A percentile compares a stretch with the other conserved stretches of the same genome.
These are phyloP conservation scores for Cryptosporidium ryanae DNA, from an alignment of 169 alveolate species.

Conservation along the genomic window DNA sequence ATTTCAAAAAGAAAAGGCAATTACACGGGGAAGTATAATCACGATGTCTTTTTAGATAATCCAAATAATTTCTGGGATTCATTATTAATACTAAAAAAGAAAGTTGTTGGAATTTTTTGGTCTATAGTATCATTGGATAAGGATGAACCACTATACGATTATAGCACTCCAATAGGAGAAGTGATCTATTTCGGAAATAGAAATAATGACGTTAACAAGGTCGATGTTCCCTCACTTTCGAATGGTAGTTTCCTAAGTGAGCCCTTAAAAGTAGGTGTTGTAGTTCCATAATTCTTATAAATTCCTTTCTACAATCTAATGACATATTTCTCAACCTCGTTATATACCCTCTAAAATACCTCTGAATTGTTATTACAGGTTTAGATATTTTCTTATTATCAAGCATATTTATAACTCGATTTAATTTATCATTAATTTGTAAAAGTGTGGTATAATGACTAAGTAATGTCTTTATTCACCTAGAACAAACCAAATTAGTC, in stretches of 20 bases:
- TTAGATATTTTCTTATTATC: background rate
- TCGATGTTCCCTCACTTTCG: background rate
- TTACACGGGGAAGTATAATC: background rate
- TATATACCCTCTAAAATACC: constrained; percentile 44
- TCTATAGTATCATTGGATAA: constrained; percentile 9
- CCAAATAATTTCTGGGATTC: background rate
- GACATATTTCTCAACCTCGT: constrained; percentile 23
- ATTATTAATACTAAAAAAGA: background rate
- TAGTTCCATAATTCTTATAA: constrained; percentile 14
- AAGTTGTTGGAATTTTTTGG: background rate
- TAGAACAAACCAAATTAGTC: no score
- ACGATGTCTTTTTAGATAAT: background rate
- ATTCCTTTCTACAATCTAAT: constrained; percentile 12
- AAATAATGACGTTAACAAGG: background rate
- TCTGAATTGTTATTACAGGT: constrained; percentile 25
- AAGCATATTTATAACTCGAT: background rate
- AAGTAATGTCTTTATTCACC: no score
- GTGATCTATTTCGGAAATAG: background rate
- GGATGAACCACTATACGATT: constrained; percentile 10
- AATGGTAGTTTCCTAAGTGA: background rate
- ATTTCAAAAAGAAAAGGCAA: background rate
- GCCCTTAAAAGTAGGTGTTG: constrained; percentile 22
- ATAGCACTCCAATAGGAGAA: background rate
- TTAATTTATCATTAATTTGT: no score
- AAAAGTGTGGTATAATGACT: no score